Evolutionary conservation across 202 grass and related monocot species (phyloP).

Genomic region (Setaria italica): DNA sequence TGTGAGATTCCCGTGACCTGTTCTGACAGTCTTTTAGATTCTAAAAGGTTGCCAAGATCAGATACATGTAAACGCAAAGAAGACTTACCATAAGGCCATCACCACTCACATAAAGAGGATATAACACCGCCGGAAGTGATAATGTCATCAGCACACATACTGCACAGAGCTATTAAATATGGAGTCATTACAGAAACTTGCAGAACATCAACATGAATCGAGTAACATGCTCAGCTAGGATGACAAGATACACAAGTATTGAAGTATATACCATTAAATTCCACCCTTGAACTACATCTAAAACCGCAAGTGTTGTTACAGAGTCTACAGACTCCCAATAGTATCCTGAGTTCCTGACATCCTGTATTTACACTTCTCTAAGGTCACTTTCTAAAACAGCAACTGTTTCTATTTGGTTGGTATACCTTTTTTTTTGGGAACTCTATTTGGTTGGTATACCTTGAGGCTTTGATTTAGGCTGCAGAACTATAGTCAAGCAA

Average conservation of each 20-base stretch:
- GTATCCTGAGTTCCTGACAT: background rate
- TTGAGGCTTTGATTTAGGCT: constrained; percentile 14
- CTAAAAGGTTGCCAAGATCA: constrained; percentile 29
- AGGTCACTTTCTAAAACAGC: background rate
- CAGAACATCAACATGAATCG: constrained; percentile 41
- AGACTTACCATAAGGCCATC: constrained; percentile 86
- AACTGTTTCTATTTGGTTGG: constrained; percentile 18
- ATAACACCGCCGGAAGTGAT: constrained; percentile 72
- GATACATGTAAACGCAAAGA: constrained; percentile 36
- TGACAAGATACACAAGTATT: constrained; percentile 14
- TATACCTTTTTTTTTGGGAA: background rate
- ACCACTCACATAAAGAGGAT: constrained; percentile 67
- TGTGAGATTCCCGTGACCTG: constrained; percentile 69
- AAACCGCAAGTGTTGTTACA: constrained; percentile 14
- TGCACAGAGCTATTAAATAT: constrained; percentile 80
- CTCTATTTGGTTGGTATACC: constrained; percentile 24
- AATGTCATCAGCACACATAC: constrained; percentile 64
- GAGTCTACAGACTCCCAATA: constrained; percentile 11
- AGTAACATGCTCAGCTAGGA: constrained; percentile 23
- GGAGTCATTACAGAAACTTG: constrained; percentile 50
- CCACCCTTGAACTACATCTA: background rate
- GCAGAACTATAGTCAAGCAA: constrained; percentile 13
- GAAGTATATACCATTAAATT: constrained; percentile 17
- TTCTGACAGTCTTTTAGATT: constrained; percentile 48
- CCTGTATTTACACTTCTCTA: constrained; percentile 11